A percentile compares a stretch with the other conserved stretches of the same genome.
These are phyloP conservation scores for Gaultheria prostrata DNA, from an alignment of 148 eudicot species.

Conservation along the genomic window DNA sequence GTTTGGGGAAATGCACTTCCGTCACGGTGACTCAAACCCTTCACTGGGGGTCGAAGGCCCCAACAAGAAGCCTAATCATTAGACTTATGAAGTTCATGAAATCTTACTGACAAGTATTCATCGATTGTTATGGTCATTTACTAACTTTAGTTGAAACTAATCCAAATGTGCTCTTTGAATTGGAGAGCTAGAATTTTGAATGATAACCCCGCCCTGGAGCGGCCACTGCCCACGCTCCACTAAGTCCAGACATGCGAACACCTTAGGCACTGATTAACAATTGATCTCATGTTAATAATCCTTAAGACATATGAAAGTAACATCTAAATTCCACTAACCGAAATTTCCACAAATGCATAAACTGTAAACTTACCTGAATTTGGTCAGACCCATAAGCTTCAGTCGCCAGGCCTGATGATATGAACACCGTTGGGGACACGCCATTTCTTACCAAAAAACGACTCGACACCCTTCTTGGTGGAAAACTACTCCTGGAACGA, in stretches of 20 bases:
- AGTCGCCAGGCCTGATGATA: slow-evolving; percentile 52
- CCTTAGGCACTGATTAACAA: not conserved
- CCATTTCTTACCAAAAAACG: slow-evolving; percentile 35
- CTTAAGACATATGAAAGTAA: not conserved
- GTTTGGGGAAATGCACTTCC: not conserved
- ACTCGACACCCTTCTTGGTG: slow-evolving; percentile 37
- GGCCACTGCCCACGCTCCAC: not conserved
- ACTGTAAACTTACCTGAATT: slow-evolving; percentile 66
- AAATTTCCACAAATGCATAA: not conserved
- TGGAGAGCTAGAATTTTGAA: not conserved
- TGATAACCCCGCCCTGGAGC: not conserved
- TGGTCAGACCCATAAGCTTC: slow-evolving; percentile 94
- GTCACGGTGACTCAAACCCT: not conserved
- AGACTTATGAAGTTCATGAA: not conserved
- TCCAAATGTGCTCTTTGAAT: not conserved
- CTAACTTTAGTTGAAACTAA: not conserved
- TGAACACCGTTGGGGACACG: slow-evolving; percentile 52
- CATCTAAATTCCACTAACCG: not conserved
- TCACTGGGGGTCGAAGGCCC: not conserved
- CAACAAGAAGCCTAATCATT: not conserved
- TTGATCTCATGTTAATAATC: not conserved
- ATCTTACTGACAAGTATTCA: not conserved
- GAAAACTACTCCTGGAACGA: slow-evolving; percentile 45
- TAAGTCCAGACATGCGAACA: not conserved
- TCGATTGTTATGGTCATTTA: not conserved